Conservation (phyloP, 1,139 yeast species). For the Yamadazyma jaroonii region DNA sequence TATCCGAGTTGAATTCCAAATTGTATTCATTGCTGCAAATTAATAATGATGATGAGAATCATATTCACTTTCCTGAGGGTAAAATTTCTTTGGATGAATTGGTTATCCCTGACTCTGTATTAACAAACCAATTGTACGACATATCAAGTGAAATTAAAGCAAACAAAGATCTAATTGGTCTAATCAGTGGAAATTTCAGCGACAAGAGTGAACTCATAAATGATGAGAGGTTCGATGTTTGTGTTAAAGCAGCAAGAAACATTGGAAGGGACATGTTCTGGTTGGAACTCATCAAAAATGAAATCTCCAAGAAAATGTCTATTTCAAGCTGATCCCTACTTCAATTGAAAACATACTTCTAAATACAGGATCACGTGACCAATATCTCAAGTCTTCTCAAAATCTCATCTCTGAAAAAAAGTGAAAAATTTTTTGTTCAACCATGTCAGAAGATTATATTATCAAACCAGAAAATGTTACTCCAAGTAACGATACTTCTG, state of each 20-base stretch:
- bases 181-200: slow-evolving; percentile 52
- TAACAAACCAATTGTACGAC: slow-evolving; percentile 54
- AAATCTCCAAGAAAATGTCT: slow-evolving; percentile 24
- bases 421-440: slow-evolving; percentile 15
- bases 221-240: slow-evolving; percentile 44
- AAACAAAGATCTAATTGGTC: slow-evolving; percentile 59
- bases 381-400: background rate
- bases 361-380: background rate
- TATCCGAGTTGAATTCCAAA: slow-evolving; percentile 25
- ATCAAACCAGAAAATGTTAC: slow-evolving; percentile 88
- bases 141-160: slow-evolving; percentile 67
- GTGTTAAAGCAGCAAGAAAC: slow-evolving; percentile 56
- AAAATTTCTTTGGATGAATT: slow-evolving; percentile 31
- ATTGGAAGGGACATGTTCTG: slow-evolving; percentile 77
- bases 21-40: slow-evolving; percentile 22
- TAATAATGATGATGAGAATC: slow-evolving; percentile 20
- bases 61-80: slow-evolving; percentile 17
- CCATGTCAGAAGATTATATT: slow-evolving; percentile 64
- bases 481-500: slow-evolving; percentile 82
- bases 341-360: too few relatives aligned
- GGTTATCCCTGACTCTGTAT: slow-evolving; percentile 40
- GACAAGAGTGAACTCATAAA: slow-evolving; percentile 33
- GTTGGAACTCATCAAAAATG: slow-evolving; percentile 37
- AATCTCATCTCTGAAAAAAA: slow-evolving; percentile 12
- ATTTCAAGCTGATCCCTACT: too few relatives aligned